phyloP scores from a whole-genome alignment of 2,329 filamentous ascomycete species.

The Whalleya microplaca region DNA sequence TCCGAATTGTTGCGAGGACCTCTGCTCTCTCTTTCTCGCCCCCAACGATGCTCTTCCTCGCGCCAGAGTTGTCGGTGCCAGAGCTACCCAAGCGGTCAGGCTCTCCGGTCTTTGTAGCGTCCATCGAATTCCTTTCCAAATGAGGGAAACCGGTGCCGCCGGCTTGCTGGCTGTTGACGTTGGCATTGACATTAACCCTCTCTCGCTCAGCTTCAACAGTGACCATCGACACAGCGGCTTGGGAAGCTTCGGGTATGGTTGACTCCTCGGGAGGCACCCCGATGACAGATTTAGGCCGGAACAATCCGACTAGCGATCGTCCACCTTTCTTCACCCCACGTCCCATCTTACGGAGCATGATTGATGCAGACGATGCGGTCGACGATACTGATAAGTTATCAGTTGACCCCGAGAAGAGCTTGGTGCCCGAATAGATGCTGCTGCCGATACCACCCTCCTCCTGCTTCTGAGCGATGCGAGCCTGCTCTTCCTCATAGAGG shows the following conservation, averaged over 20 bases:
- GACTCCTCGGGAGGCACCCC: conserved; percentile 75
- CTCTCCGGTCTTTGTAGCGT: conserved; percentile 56
- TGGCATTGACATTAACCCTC: conserved; percentile 74
- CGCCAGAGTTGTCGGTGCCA: conserved; percentile 62
- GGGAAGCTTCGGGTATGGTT: conserved; percentile 66
- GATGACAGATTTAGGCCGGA: conserved; percentile 89
- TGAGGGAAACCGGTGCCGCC: conserved; percentile 83
- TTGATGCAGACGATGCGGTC: conserved; percentile 84
- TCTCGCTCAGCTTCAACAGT: conserved; percentile 93
- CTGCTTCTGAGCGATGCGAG: conserved; percentile 87
- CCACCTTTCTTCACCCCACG: conserved; percentile 96
- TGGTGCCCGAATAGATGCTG: conserved; percentile 88
- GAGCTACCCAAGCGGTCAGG: conserved; percentile 60
- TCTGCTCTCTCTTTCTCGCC: conserved; percentile 90
- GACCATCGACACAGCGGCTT: conserved; percentile 91
- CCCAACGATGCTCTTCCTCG: conserved; percentile 87
- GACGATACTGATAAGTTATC: conserved; percentile 94
- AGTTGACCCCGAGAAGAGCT: conserved; percentile 86
- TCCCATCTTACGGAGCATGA: conserved; percentile 98
- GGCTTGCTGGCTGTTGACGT: conserved; percentile 67
- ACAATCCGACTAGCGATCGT: conserved; percentile 88
- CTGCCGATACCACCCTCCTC: conserved; percentile 90
- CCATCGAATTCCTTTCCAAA: conserved; percentile 80
- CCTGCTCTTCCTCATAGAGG: conserved; percentile 84
- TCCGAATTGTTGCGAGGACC: conserved; percentile 87